A percentile compares a stretch with the other conserved stretches of the same genome.
phyloP scores from a whole-genome alignment of 208 protist species.

The Wallacemonas sp. region DNA sequence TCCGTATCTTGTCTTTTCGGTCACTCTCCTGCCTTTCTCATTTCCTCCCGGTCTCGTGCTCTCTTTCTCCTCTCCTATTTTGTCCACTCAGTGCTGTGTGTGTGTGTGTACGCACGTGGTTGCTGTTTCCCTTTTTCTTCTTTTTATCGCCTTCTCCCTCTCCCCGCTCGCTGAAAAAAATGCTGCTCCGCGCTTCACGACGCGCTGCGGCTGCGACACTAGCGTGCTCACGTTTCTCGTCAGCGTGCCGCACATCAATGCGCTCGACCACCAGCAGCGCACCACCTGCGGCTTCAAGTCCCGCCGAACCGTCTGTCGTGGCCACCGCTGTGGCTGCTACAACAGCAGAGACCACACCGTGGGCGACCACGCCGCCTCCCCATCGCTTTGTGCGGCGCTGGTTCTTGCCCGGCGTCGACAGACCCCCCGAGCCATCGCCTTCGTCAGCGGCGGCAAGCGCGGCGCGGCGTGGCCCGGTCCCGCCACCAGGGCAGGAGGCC shows the following conservation, averaged over 20 bases:
- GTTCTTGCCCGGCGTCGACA: conserved; percentile 32
- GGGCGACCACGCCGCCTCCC: neutral
- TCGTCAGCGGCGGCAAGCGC: neutral
- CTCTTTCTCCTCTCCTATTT: no score
- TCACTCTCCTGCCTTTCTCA: no score
- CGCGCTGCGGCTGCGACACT: no score
- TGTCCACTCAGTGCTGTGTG: no score
- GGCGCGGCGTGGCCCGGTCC: no score
- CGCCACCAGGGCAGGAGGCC: no score
- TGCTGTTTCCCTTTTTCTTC: conserved; percentile 21
- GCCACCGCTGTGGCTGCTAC: neutral
- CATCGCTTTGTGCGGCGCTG: conserved; percentile 27
- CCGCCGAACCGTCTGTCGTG: neutral
- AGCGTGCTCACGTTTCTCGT: no score
- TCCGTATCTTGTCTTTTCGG: no score
- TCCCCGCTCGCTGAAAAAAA: neutral
- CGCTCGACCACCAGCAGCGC: neutral
- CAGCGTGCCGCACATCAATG: neutral
- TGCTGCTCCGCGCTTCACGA: neutral
- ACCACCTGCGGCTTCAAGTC: neutral
- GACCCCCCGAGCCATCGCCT: neutral
- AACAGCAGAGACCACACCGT: neutral
- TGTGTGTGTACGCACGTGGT: no score
- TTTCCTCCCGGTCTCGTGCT: no score
- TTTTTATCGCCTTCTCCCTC: neutral